Evolutionary conservation across 1,284 basidiomycete species (phyloP), one percentile per base, ranked within the genome.

Genomic region (Ustilago trichophora): DNA sequence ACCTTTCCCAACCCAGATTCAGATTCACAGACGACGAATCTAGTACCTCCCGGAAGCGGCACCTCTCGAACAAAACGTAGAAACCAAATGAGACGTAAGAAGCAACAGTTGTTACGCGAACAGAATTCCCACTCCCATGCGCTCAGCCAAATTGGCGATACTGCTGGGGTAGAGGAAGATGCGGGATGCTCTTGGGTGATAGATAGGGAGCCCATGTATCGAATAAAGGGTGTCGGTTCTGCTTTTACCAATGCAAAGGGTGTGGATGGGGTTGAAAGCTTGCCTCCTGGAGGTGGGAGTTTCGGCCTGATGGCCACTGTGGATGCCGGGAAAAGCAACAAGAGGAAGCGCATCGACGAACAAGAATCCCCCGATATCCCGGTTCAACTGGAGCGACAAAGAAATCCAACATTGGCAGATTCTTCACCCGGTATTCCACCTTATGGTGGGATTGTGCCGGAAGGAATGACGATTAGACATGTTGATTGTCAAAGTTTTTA

Each of bases 11-110:
- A n/a, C n/a, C n/a, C n/a, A n/a, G n/a, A n/a, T n/a, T n/a, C n/a
- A n/a, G n/a, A n/a, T n/a, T n/a, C n/a, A n/a, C n/a, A n/a, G n/a
- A n/a, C n/a, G n/a, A n/a, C n/a, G 15, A 24, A 16, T 6, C 19
- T 33, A 0, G 51, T 66, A 2, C 73, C 71, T 4, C 73, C 73
- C 0, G 73, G 73, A 1, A 34, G 57, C 19, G 73, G 73, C n/a
- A 68, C 52, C 3, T 38, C 31, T 12, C 64, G 67, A 9, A 75
- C 73, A 16, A 51, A 53, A n/a, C 62, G 64, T 10, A 58, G 69
- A 33, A 75, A 75, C 32, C 51, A 57, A 18, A 58, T 66, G 32
- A 44, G 71, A 6, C 44, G 71, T 2, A 46, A 55, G 15, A 64
- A 63, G 18, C 34, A 46, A 3, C 32, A 42, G 11, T 19, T 48